Evolutionary conservation across 305 asterid species (phyloP), one percentile per base, ranked within the genome.

Genomic region (Petunia hybrid): DNA sequence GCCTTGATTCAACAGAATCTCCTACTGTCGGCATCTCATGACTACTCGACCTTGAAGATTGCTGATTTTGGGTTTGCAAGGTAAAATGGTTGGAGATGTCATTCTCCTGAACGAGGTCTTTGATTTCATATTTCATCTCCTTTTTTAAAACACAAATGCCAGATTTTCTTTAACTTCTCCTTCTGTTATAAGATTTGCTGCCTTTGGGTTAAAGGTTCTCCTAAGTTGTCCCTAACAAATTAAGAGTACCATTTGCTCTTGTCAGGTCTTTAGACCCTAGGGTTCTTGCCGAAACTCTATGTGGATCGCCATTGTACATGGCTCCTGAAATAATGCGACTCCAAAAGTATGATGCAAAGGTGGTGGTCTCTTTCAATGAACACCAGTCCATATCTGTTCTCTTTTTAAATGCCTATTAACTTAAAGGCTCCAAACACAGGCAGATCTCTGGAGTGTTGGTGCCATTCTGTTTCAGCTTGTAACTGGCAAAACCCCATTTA

Each of bases 1-100:
- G 48, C 63, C 46, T 36, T 74, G 38, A 73, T 74, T 46, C 31
- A 77, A 89, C 95, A 94, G 97, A 94, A 94, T 89, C 98, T 94
- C 63, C 90, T 94, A 84, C 93, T 94, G 76, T 90, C 91, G 55
- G 70, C 91, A 66, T 83, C 87, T 67, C 92, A 90, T 65, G 95
- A 91, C 80, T 86, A 83, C 78, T 82, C 95, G 66, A 82, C 82
- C 83, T 84, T 94, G 87, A 94, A 93, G 97, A 96, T 96, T 84
- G 99, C 99, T 82, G 99, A 96, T 89, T 96, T 96, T 82, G 99
- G 98, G 81, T 92, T 96, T 90, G 99, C 99, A 80, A 96, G 99
- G 99, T 96, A 84, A 83, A 80, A 35, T n/a, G 36, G 38, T 74
- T 42, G n/a, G 78, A 74, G 22, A 36, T 4, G 4, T 53, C 78